These are phyloP conservation scores for Boletus vermiculosoides DNA, from an alignment of 768 basidiomycete genomes.

Conservation along the genomic window DNA sequence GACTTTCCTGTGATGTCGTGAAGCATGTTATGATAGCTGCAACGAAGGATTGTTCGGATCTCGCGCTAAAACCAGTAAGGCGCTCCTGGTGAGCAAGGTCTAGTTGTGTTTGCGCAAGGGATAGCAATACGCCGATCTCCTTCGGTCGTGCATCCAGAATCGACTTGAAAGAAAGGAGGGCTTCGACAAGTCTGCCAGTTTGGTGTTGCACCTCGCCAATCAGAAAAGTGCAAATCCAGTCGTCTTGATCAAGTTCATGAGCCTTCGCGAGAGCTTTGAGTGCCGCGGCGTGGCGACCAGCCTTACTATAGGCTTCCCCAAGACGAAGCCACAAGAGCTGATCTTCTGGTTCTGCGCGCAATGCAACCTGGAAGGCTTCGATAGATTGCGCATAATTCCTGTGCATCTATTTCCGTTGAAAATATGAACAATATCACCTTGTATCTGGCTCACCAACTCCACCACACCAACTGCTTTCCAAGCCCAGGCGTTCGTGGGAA, in stretches of 20 bases:
- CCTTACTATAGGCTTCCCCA: constrained; percentile 87
- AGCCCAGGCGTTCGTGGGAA: constrained; percentile 89
- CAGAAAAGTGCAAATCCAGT: constrained; percentile 84
- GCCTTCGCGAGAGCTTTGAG: constrained; percentile 82
- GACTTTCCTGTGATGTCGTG: constrained; percentile 45
- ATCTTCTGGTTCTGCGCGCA: constrained; percentile 77
- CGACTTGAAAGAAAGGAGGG: constrained; percentile 61
- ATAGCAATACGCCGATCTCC: constrained; percentile 70
- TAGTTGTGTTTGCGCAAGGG: constrained; percentile 70
- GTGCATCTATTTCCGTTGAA: constrained; percentile 46
- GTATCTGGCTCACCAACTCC: constrained; percentile 64
- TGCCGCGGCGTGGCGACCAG: constrained; percentile 86
- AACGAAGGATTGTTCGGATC: constrained; percentile 74
- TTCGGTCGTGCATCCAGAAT: constrained; percentile 55
- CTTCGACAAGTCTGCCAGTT: constrained; percentile 71
- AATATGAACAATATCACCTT: constrained; percentile 1
- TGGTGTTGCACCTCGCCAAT: constrained; percentile 83
- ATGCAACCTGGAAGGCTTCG: constrained; percentile 80
- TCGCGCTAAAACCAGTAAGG: constrained; percentile 63
- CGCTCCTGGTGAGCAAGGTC: constrained; percentile 67
- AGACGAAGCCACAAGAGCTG: constrained; percentile 84
- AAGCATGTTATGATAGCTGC: constrained; percentile 55
- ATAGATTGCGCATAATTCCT: constrained; percentile 73
- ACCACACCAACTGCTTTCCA: constrained; percentile 96
- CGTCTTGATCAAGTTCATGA: constrained; percentile 64